Base-by-base conservation (phyloP, 2,329 filamentous ascomycete genomes). In the Phialocephala subalpina region DNA sequence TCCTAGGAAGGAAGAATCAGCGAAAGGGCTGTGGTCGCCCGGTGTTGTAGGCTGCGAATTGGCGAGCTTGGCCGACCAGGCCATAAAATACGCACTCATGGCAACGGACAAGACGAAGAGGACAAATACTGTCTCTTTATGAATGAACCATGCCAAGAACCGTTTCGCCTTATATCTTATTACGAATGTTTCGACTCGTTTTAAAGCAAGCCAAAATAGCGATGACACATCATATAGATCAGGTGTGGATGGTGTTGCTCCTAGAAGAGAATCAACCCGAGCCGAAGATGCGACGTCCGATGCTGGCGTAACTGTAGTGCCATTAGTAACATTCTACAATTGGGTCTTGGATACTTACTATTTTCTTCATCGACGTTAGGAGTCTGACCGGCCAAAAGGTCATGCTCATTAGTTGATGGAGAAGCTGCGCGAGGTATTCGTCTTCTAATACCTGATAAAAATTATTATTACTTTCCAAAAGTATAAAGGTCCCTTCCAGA, bases 371-470 rank as follows among this genome's bases (percentile, higher is more conserved):
- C n/a, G 53, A 35, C 53, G 35, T 14, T 57, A 16, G 25, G 9
- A 35, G 29, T 57, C 53, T 57, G 53, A 6, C 22, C 53, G 20
- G 25, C 53, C 53, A 9, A 14, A 57, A 35, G 53, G 9, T 57
- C 53, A 57, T 57, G 53, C 53, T 57, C 53, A 36, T 57, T n/a
- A n/a, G 6, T 33, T 57, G 53, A 57, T 57, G 53, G 27, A 16
- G 27, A 57, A 57, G 53, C 53, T 57, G 53, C 27, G 53, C 53
- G 53, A 16, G 53, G 53, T 57, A 57, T 57, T 57, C 53, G 53
- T 57, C 53, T 57, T 57, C 53, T 57, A 35, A 57, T 57, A 35
- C 53, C 53, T 57, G 27, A 29, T 57, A 29, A 35, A 45, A 11
- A 16, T 57, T 57, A 57, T 4, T 20, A 57, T 22, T 35, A 20